Percentiles rank a stretch among this genome's conserved stretches.
phyloP scores from a whole-genome alignment of 441 rosid species.

The Flueggea neowawraea region DNA sequence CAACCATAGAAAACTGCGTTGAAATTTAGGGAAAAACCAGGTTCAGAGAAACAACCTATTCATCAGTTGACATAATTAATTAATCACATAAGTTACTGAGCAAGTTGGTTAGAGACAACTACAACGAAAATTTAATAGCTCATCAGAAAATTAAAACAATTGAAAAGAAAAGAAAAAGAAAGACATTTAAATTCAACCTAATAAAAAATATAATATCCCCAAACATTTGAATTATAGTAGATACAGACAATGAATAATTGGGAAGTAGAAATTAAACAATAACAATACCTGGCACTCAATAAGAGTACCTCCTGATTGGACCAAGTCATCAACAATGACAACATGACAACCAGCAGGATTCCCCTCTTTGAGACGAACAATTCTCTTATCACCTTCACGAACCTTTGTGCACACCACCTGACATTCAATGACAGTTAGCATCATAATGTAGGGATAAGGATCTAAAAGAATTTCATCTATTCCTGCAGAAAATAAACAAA shows the following conservation, averaged over 20 bases:
- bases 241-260: neutral
- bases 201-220: neutral
- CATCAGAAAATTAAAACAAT: neutral
- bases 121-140: neutral
- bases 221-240: neutral
- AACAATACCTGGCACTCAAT: constrained; percentile 89
- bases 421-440: constrained; percentile 6
- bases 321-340: constrained; percentile 94
- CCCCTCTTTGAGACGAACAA: constrained; percentile 94
- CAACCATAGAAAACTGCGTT: too few species aligned
- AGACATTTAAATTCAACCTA: too few species aligned
- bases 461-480: neutral
- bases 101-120: neutral
- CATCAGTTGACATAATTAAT: too few species aligned
- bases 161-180: neutral
- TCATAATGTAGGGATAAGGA: neutral
- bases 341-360: constrained; percentile 88
- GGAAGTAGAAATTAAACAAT: neutral
- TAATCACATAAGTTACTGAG: neutral
- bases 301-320: constrained; percentile 98
- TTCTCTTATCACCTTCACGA: constrained; percentile 94
- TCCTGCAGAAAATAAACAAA: neutral
- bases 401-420: constrained; percentile 96
- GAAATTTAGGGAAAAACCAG: too few species aligned
- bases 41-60: too few species aligned